Evolutionary conservation across 1,284 basidiomycete species (phyloP).

Genomic region (Ustilago xerochloae): DNA sequence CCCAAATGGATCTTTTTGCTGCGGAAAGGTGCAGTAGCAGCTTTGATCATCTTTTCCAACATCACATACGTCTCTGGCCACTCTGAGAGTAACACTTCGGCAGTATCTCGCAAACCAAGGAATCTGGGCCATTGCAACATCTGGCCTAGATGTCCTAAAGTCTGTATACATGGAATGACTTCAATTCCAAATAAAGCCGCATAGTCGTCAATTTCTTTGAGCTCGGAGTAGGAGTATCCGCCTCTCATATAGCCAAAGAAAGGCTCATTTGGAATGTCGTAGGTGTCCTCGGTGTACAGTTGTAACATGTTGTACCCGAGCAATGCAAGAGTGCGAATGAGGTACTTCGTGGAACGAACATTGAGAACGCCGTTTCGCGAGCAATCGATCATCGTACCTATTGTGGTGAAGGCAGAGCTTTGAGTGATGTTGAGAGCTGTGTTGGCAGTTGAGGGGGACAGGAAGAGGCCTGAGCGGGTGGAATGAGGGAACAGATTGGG

Average conservation of each 20-base stretch:
- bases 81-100: constrained; percentile 68
- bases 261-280: constrained; percentile 67
- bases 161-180: constrained; percentile 67
- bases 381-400: constrained; percentile 70
- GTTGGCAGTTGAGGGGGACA: constrained; percentile 22
- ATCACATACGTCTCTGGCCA: constrained; percentile 65
- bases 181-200: constrained; percentile 55
- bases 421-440: constrained; percentile 33
- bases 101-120: constrained; percentile 66
- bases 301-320: constrained; percentile 68
- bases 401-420: constrained; percentile 46
- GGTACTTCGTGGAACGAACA: constrained; percentile 57
- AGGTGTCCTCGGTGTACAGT: constrained; percentile 68
- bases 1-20: constrained; percentile 62
- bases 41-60: constrained; percentile 63
- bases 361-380: constrained; percentile 68
- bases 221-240: constrained; percentile 58
- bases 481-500: constrained; percentile 23
- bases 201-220: constrained; percentile 68
- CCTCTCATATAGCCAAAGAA: constrained; percentile 69
- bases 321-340: constrained; percentile 63
- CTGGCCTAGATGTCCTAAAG: constrained; percentile 69
- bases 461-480: neutral
- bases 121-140: constrained; percentile 69
- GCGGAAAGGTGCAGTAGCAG: constrained; percentile 64